Conservation (phyloP, 2,329 filamentous ascomycete genomes). For the Apiospora marii region DNA sequence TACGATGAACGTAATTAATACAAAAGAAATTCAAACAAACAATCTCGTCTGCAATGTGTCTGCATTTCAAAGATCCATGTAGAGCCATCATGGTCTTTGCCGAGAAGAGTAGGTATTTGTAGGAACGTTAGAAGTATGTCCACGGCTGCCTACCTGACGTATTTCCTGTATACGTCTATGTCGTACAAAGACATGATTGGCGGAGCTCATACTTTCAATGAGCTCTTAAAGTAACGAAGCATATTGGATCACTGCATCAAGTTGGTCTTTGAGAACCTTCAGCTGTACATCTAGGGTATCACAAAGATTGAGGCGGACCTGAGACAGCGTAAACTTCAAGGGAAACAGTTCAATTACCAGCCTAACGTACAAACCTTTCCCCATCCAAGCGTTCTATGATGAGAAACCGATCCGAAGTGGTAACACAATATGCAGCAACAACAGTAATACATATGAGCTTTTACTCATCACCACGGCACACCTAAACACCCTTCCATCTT, state of each 20-base stretch:
- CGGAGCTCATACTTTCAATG: background rate
- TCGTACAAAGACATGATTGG: background rate
- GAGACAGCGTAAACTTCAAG: background rate
- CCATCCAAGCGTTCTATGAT: slow-evolving; percentile 25
- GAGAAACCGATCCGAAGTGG: slow-evolving; percentile 22
- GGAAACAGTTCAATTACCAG: slow-evolving; percentile 23
- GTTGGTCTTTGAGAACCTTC: background rate
- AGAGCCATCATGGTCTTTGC: background rate
- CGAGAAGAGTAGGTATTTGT: background rate
- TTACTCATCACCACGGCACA: slow-evolving; percentile 22
- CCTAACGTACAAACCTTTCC: slow-evolving; percentile 24
- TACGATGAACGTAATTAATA: slow-evolving; percentile 18
- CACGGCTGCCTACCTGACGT: background rate
- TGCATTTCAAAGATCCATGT: background rate
- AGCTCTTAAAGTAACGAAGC: background rate
- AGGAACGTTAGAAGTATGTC: background rate
- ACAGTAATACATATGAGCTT: slow-evolving; percentile 22
- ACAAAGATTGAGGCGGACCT: background rate
- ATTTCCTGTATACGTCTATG: background rate
- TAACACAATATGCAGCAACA: slow-evolving; percentile 22
- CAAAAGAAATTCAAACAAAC: background rate
- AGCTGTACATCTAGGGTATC: background rate
- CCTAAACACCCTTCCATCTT: slow-evolving; percentile 13
- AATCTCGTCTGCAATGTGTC: background rate
- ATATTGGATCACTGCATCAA: background rate